phyloP scores from a whole-genome alignment of 495 filamentous ascomycete species.

The Clohesyomyces aquaticus region DNA sequence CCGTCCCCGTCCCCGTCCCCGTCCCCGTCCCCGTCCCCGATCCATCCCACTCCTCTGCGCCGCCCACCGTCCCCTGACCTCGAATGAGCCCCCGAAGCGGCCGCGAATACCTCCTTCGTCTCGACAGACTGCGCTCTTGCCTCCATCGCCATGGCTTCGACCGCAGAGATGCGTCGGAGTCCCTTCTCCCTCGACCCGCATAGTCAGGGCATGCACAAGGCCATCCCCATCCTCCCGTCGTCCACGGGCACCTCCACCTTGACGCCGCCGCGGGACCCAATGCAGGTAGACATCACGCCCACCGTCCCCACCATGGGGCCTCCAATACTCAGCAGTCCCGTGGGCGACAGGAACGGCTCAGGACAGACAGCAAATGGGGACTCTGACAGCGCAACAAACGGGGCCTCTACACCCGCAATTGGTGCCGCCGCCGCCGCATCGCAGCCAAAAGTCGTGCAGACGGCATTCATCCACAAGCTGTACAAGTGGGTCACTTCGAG shows the following conservation, averaged over 20 bases:
- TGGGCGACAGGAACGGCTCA: conserved; percentile 39
- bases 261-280: conserved; percentile 41
- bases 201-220: conserved; percentile 38
- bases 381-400: conserved; percentile 45
- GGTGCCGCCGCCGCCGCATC: conserved; percentile 81
- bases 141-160: conserved; percentile 41
- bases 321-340: conserved; percentile 43
- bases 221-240: conserved; percentile 48
- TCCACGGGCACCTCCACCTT: conserved; percentile 34
- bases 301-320: conserved; percentile 44
- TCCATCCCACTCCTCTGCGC: too few species aligned
- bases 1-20: too few species aligned
- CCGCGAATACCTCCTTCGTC: background rate
- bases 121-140: conserved; percentile 5
- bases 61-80: conserved; percentile 1
- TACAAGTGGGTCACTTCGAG: conserved; percentile 79
- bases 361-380: conserved; percentile 21
- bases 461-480: conserved; percentile 98
- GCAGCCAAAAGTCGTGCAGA: conserved; percentile 97
- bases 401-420: conserved; percentile 59
- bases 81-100: conserved; percentile 18
- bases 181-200: conserved; percentile 43
- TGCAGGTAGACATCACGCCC: conserved; percentile 43
- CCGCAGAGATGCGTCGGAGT: conserved; percentile 41
- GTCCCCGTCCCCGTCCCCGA: too few species aligned